phyloP scores from a whole-genome alignment of 331 rosid species.

The Erythrophleum ivorense region DNA sequence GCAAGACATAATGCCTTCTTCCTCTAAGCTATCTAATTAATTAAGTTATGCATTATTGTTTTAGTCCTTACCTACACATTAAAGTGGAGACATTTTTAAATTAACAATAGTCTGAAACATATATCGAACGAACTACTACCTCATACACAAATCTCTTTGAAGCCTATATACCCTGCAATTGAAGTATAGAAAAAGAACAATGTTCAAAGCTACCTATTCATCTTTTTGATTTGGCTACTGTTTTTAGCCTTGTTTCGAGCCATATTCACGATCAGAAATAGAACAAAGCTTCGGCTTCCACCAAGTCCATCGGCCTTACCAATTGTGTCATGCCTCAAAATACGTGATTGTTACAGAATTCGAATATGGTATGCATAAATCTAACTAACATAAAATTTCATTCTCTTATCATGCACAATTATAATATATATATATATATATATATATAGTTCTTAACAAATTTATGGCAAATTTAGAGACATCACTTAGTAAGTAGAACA shows the following conservation, averaged over 20 bases:
- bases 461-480: too few relatives aligned
- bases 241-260: not conserved
- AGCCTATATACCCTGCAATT: not conserved
- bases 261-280: not conserved
- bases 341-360: too few relatives aligned
- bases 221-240: not conserved
- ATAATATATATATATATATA: too few relatives aligned
- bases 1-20: not conserved
- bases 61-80: not conserved
- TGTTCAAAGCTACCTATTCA: not conserved
- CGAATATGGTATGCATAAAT: too few relatives aligned
- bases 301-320: not conserved
- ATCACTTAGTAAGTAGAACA: too few relatives aligned
- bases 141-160: not conserved
- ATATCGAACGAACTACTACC: not conserved
- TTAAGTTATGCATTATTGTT: not conserved
- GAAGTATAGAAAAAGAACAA: not conserved
- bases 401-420: too few relatives aligned
- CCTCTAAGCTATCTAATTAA: not conserved
- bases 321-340: not conserved
- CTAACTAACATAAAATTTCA: too few relatives aligned
- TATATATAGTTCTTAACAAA: too few relatives aligned
- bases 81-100: not conserved
- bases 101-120: not conserved
- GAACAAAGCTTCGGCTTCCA: not conserved